Base-by-base conservation (phyloP, 1,284 basidiomycete species). In the Leucoagaricus sp. region DNA sequence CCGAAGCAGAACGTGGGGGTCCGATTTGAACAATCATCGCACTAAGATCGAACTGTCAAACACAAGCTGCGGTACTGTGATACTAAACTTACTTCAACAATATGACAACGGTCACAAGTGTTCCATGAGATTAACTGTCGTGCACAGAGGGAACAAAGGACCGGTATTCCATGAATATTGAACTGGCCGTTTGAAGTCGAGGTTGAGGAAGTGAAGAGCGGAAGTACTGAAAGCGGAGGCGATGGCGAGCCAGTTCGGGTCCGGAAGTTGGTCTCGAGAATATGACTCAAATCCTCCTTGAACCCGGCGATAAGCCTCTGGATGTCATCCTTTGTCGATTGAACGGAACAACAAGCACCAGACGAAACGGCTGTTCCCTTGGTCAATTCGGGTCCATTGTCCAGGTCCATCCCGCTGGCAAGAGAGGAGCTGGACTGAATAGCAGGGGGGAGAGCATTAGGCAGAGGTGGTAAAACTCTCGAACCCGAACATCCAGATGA, bases 231-330 rank as follows among this genome's bases (percentile, higher is more conserved):
- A 12, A 36, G 40, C n/a, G 46, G 52, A 29, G 51, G 51, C 15
- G 40, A 54, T 23, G 25, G 57, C 3, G 48, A 29, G 25, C 13
- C 26, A 21, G 28, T 19, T 44, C 38, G 31, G 26, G 19, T 15
- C 23, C 13, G 75, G 54, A 87, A 80, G 1, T 78, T 75, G 53
- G 69, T 73, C 28, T 67, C 67, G 52, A 89, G 68, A 57, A 83
- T 73, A 13, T 67, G 64, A 53, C 85, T 78, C 26, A 91, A 71
- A 59, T 89, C 82, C 15, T 67, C 65, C 62, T 87, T 80, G 69
- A 93, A 90, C n/a, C 73, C 75, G 38, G 72, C 65, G 53, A 91
- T 69, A 23, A 91, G 70, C 0, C 58, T 58, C 60, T 82, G 74
- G 25, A 89, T 72, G 57, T 87, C 84, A 38, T 70, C 70, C 69